Conservation (phyloP, 176 grass and related monocot species). For the Avena atlantica region DNA sequence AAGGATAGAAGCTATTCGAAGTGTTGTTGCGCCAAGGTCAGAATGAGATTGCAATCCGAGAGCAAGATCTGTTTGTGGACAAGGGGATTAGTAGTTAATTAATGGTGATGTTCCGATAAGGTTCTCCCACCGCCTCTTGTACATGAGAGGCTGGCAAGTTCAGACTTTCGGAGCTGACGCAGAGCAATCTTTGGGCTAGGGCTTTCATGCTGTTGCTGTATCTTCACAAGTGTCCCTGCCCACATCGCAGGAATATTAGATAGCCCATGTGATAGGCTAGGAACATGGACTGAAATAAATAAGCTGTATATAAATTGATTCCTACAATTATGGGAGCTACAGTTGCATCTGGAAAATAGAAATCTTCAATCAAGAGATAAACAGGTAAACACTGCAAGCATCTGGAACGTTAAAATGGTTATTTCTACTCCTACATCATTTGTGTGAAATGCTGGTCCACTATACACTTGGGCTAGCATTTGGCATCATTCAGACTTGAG, state of each 20-base stretch:
- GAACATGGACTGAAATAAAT: conserved; percentile 12
- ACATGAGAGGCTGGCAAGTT: conserved; percentile 65
- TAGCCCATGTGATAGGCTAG: background rate
- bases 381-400: background rate
- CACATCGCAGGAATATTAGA: conserved; percentile 3
- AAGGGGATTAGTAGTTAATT: background rate
- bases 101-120: too few relatives aligned
- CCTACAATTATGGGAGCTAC: background rate
- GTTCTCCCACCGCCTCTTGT: background rate
- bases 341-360: background rate
- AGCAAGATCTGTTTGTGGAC: conserved; percentile 85
- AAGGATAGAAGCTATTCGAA: conserved; percentile 57
- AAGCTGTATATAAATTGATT: background rate
- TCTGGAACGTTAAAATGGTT: background rate
- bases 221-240: conserved; percentile 67
- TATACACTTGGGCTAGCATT: background rate
- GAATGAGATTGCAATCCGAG: conserved; percentile 91
- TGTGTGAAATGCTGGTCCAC: background rate
- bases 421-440: background rate
- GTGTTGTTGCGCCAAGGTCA: conserved; percentile 87
- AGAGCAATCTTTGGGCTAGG: conserved; percentile 72
- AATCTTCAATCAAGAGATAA: background rate
- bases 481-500: background rate
- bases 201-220: conserved; percentile 74
- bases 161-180: conserved; percentile 67